Percentiles rank a stretch among this genome's conserved stretches.
Evolutionary conservation across 768 basidiomycete species (phyloP).

Genomic region (Termitomyces sp.): DNA sequence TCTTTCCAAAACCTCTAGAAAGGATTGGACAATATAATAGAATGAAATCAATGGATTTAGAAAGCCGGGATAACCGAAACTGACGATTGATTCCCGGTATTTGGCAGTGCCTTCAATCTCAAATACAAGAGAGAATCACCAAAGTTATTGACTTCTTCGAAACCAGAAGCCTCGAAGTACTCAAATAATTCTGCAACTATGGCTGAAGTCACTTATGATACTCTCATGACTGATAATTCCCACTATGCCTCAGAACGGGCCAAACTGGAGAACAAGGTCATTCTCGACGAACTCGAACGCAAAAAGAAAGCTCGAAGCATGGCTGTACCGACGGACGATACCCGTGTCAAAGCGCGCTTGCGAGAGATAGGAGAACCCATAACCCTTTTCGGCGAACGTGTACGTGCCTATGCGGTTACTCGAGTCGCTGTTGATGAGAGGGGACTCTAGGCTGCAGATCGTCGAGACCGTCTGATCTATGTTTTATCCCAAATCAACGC

Average conservation of each 20-base stretch:
- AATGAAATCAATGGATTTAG: neutral
- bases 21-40: neutral
- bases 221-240: conserved; percentile 72
- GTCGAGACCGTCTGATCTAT: conserved; percentile 92
- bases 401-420: conserved; percentile 36
- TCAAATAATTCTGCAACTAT: conserved; percentile 30
- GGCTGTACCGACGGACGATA: conserved; percentile 97
- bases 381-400: conserved; percentile 95
- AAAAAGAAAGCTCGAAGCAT: conserved; percentile 92
- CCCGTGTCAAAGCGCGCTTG: conserved; percentile 81
- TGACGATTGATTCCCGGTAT: neutral
- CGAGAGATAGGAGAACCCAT: conserved; percentile 96
- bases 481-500: conserved; percentile 91
- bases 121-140: neutral
- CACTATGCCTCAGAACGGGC: conserved; percentile 72
- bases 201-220: conserved; percentile 74
- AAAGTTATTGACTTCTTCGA: too few relatives aligned
- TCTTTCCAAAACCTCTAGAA: neutral
- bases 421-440: conserved; percentile 8
- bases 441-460: conserved; percentile 76
- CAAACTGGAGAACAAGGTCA: conserved; percentile 74
- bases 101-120: neutral
- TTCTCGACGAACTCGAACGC: conserved; percentile 93
- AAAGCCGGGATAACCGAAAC: neutral
- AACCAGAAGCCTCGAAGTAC: too few relatives aligned